A percentile compares a stretch with the other conserved stretches of the same genome.
These are phyloP conservation scores for Raphanus raphanistrum DNA, from an alignment of 345 rosid species.

Conservation along the genomic window DNA sequence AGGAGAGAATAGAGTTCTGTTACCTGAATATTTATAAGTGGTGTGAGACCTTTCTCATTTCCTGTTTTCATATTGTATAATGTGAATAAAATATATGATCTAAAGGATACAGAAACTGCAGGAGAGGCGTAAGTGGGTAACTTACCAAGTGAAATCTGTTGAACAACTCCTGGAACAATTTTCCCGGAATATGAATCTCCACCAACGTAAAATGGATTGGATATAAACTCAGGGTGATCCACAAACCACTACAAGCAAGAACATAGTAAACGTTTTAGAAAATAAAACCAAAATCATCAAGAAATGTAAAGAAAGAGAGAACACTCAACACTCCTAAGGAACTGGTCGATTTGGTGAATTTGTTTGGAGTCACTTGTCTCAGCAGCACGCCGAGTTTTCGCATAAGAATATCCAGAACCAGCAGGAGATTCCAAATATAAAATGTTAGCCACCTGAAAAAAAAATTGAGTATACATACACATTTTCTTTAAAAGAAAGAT, in stretches of 20 bases:
- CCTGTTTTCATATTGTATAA: conserved; percentile 45
- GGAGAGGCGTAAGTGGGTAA: neutral
- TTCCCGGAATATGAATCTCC: conserved; percentile 79
- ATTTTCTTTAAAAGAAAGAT: neutral
- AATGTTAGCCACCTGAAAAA: conserved; percentile 59
- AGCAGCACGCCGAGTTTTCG: conserved; percentile 42
- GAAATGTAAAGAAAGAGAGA: neutral
- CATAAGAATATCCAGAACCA: conserved; percentile 76
- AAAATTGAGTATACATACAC: neutral
- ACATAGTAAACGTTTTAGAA: neutral
- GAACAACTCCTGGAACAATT: conserved; percentile 53
- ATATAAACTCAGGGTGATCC: conserved; percentile 52
- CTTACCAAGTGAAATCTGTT: conserved; percentile 52
- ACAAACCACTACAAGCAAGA: conserved; percentile 55
- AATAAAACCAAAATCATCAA: neutral
- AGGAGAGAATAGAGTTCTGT: neutral
- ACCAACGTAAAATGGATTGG: conserved; percentile 54
- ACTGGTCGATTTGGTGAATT: conserved; percentile 47
- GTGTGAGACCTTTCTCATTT: conserved; percentile 52
- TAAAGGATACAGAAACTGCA: neutral
- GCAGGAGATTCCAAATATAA: conserved; percentile 73
- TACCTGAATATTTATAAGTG: conserved; percentile 63
- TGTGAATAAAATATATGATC: neutral
- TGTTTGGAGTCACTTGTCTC: conserved; percentile 52
- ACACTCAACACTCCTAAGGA: conserved; percentile 53